Base-by-base conservation (phyloP, 2,329 filamentous ascomycete species). In the Cercospora sp. region DNA sequence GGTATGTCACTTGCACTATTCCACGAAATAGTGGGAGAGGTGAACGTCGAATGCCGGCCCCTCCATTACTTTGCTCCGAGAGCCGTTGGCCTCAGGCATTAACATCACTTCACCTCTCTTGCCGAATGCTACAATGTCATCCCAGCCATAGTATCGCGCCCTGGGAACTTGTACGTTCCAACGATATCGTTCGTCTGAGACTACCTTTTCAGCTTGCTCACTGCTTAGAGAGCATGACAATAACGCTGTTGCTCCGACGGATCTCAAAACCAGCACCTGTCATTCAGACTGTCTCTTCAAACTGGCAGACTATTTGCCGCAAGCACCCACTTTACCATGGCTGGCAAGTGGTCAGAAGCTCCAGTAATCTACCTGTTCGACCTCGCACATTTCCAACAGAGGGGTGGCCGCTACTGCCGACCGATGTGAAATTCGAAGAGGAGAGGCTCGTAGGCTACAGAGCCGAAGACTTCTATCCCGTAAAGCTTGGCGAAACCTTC, bases 401-500 rank as follows among this genome's bases (percentile, higher is more conserved):
- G 3, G 48, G 23, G 12, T 12, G 16, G 3, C 48, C 23, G 3
- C 12, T 23, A 8, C 6, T 53, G 2, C 48, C 48, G 3, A 53
- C 5, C 5, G 23, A 60, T 53, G 36, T 33, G 7, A 33, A 64
- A n/a, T 55, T 67, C 16, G 65, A 67, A 26, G 65, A 67, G 30
- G 60, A 67, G 20, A 33, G 13, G n/a, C 26, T 67, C 7, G 12
- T 33, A 18, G 36, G 40, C 18, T 74, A 75, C 60, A 30, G 63
- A 2, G 33, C 69, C 3, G 72, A 78, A 8, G 63, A 75, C 7
- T 81, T 76, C 62, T 80, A 78, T 70, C 78, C 79, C 0, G 74
- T 80, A 53, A 66, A 60, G 1, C 76, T 80, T 2, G 79, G 79
- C 10, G 67, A 80, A 16, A 57, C 78, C 0, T 66, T 79, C 33